These are phyloP conservation scores for Xerocomus potaroensis DNA, from an alignment of 768 basidiomycete species.

Conservation along the genomic window DNA sequence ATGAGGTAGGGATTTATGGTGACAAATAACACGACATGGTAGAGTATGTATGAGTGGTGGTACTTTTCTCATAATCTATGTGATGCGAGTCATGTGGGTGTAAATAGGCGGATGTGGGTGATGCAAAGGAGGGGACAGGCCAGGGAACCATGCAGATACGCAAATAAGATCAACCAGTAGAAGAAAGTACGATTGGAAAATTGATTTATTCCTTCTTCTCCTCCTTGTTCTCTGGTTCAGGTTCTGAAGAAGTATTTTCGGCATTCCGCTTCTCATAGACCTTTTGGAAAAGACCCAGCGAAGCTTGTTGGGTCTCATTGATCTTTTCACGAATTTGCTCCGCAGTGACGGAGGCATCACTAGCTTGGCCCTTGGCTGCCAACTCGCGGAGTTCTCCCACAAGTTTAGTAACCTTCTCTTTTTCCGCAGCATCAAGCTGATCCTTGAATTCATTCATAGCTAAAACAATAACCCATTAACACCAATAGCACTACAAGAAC, in stretches of 20 bases:
- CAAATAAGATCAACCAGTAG: neutral
- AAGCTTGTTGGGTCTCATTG: slow-evolving; percentile 90
- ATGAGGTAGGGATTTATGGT: slow-evolving; percentile 7
- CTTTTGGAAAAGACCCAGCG: slow-evolving; percentile 96
- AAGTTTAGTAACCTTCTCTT: slow-evolving; percentile 89
- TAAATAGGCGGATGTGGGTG: neutral
- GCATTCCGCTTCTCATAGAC: slow-evolving; percentile 90
- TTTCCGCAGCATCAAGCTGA: slow-evolving; percentile 87
- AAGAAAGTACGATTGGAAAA: neutral
- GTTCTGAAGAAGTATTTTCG: slow-evolving; percentile 52
- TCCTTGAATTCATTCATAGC: slow-evolving; percentile 98
- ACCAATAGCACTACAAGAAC: neutral
- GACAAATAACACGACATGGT: slow-evolving; percentile 17
- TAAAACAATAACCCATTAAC: slow-evolving; percentile 26
- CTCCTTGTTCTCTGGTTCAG: slow-evolving; percentile 43
- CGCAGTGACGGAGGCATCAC: slow-evolving; percentile 75
- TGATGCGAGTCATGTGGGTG: slow-evolving; percentile 14
- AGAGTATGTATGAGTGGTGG: slow-evolving; percentile 23
- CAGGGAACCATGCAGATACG: slow-evolving; percentile 11
- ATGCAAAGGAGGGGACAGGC: slow-evolving; percentile 28
- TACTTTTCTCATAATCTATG: slow-evolving; percentile 31
- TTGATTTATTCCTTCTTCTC: slow-evolving; percentile 88
- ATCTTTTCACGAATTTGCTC: slow-evolving; percentile 91
- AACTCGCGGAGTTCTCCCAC: slow-evolving; percentile 85
- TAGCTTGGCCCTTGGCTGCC: slow-evolving; percentile 83